These are phyloP conservation scores for Salvia splendens DNA, from an alignment of 257 asterid species.

Conservation along the genomic window DNA sequence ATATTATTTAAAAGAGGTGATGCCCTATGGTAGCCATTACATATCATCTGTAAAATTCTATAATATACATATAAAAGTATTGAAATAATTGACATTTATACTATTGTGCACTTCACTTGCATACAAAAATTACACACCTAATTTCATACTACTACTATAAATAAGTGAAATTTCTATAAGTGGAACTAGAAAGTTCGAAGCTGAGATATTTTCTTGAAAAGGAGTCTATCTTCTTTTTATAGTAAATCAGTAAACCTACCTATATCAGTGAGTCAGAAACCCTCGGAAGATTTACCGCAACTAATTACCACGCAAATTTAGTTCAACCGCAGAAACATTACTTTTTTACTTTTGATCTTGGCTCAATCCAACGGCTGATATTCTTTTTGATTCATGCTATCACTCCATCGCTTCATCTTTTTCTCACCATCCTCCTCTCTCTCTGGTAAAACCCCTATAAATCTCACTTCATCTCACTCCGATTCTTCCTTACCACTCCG, in stretches of 20 bases:
- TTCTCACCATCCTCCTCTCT: slow-evolving; percentile 19
- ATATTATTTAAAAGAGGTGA: too few species aligned
- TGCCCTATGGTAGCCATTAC: too few species aligned
- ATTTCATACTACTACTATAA: too few species aligned
- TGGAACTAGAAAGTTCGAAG: neutral
- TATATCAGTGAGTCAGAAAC: neutral
- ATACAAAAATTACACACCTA: too few species aligned
- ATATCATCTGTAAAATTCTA: too few species aligned
- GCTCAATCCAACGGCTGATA: slow-evolving; percentile 39
- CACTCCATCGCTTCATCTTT: slow-evolving; percentile 14
- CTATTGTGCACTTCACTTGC: too few species aligned
- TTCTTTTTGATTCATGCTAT: slow-evolving; percentile 28
- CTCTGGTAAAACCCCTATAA: slow-evolving; percentile 1
- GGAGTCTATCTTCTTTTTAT: too few species aligned
- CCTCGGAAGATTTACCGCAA: slow-evolving; percentile 21
- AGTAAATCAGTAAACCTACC: too few species aligned
- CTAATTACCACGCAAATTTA: neutral
- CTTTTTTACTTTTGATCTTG: slow-evolving; percentile 26
- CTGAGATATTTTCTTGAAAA: neutral
- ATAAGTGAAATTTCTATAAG: neutral
- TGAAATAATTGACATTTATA: too few species aligned
- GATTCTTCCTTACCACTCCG: slow-evolving; percentile 14
- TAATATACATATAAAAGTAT: too few species aligned
- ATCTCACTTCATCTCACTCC: slow-evolving; percentile 32
- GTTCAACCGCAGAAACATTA: neutral